These are phyloP conservation scores for Neurospora cerealis DNA, from an alignment of 495 filamentous ascomycete genomes.

Conservation along the genomic window DNA sequence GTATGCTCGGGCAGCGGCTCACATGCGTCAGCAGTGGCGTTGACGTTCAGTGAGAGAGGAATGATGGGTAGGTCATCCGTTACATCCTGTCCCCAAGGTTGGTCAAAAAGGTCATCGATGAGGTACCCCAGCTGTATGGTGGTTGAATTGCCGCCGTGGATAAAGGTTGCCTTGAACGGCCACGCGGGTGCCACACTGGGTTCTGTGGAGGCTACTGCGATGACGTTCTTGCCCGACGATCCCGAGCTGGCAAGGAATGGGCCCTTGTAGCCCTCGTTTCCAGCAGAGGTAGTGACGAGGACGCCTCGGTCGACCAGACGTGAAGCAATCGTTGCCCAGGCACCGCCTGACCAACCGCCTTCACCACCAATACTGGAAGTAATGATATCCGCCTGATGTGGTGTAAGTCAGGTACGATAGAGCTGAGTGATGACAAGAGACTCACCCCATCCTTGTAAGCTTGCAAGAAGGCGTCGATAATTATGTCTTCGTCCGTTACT, in stretches of 20 bases:
- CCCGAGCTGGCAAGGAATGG: conserved; percentile 22
- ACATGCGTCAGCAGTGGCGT: conserved; percentile 14
- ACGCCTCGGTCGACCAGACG: conserved; percentile 25
- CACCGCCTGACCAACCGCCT: conserved; percentile 20
- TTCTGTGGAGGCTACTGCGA: conserved; percentile 19
- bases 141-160: conserved; percentile 15
- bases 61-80: conserved; percentile 11
- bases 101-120: not conserved
- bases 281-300: conserved; percentile 22
- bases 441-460: conserved; percentile 23
- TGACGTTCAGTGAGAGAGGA: conserved; percentile 14
- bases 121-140: conserved; percentile 15
- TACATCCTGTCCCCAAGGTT: conserved; percentile 3
- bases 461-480: conserved; percentile 20
- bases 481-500: conserved; percentile 18
- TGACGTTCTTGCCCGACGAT: conserved; percentile 20
- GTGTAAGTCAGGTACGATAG: not conserved
- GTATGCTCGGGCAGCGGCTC: conserved; percentile 12
- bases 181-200: conserved; percentile 14
- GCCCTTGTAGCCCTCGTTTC: conserved; percentile 23
- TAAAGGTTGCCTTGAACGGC: conserved; percentile 21
- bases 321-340: conserved; percentile 22
- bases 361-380: conserved; percentile 22
- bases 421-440: not conserved
- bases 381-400: conserved; percentile 23